Evolutionary conservation across 139 green algal species (phyloP), one percentile per base, ranked within the genome.

Genomic region (Chlamydomonas incerta): DNA sequence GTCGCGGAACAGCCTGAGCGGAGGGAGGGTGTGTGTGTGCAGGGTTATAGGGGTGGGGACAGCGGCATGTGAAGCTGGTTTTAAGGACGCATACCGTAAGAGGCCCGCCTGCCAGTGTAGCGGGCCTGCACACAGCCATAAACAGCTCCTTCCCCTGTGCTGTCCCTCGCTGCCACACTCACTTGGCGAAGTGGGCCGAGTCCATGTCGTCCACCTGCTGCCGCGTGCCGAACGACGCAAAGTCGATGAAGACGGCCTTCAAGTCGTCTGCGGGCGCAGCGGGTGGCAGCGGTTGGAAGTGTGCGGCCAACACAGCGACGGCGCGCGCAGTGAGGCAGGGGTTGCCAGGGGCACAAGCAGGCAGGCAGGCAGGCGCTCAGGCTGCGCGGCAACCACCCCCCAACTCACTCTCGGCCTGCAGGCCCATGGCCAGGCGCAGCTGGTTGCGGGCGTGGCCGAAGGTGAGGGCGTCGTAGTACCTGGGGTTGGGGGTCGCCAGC

Each of bases 171-270:
- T n/a, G n/a, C n/a, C 41, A 24, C 24, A 65, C 35, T 37, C 41
- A 50, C 65, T 71, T 62, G 11, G 47, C 75, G 26, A 69, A 75
- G 28, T 68, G 50, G 5, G 72, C 62, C 47, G 33, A 47, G 34
- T 67, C 31, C 33, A 83, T 75, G 29, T 66, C 46, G 13, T 77
- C 41, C n/a, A 77, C 41, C 9, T 33, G 24, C 72, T 88, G 74
- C 23, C 90, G 83, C 15, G 63, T 80, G 60, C 90, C 92, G 72
- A 93, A 95, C 31, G 84, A 86, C 18, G 81, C 83, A 76, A 95
- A 94, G 55, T 81, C 86, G 26, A 24, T 37, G 65, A 92, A 95
- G 28, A 91, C 52, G 18, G 80, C 76, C 69, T 86, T 83, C 65
- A 95, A 74, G 15, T 92, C 87, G 33, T 87, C 92, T 95, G 90